Conservation (phyloP, 2,329 filamentous ascomycete species). For the Huntiella abstrusa region DNA sequence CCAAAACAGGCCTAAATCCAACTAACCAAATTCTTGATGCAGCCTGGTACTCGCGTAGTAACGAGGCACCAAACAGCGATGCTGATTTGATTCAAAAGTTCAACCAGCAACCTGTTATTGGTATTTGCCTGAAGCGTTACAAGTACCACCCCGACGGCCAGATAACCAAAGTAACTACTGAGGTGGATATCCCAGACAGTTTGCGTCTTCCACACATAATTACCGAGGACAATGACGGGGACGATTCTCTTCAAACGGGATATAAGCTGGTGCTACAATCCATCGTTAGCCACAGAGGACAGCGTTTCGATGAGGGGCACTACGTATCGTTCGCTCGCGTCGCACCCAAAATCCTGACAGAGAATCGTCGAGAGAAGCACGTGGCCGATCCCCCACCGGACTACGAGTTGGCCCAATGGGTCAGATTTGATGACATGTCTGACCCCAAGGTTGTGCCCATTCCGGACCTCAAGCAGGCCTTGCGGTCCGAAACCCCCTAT, state of each 20-base stretch:
- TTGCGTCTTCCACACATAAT: slow-evolving; percentile 83
- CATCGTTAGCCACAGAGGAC: slow-evolving; percentile 75
- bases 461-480: slow-evolving; percentile 54
- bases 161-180: slow-evolving; percentile 35
- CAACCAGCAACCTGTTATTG: slow-evolving; percentile 65
- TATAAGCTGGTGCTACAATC: slow-evolving; percentile 88
- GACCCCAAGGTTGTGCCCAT: slow-evolving; percentile 54
- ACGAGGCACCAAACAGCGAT: slow-evolving; percentile 39
- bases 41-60: slow-evolving; percentile 65
- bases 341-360: slow-evolving; percentile 40
- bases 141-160: slow-evolving; percentile 11
- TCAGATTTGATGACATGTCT: slow-evolving; percentile 79
- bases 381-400: slow-evolving; percentile 40
- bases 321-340: slow-evolving; percentile 76
- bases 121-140: slow-evolving; percentile 86
- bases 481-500: slow-evolving; percentile 82
- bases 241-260: slow-evolving; percentile 55
- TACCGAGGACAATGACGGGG: slow-evolving; percentile 13
- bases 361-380: slow-evolving; percentile 30
- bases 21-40: slow-evolving; percentile 14
- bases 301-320: slow-evolving; percentile 49
- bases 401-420: slow-evolving; percentile 62
- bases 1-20: slow-evolving; percentile 15
- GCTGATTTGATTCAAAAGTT: slow-evolving; percentile 80
- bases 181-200: slow-evolving; percentile 68